Evolutionary conservation across 257 asterid species (phyloP), one percentile per base, ranked within the genome.

Genomic region (Forsythia suspensa): DNA sequence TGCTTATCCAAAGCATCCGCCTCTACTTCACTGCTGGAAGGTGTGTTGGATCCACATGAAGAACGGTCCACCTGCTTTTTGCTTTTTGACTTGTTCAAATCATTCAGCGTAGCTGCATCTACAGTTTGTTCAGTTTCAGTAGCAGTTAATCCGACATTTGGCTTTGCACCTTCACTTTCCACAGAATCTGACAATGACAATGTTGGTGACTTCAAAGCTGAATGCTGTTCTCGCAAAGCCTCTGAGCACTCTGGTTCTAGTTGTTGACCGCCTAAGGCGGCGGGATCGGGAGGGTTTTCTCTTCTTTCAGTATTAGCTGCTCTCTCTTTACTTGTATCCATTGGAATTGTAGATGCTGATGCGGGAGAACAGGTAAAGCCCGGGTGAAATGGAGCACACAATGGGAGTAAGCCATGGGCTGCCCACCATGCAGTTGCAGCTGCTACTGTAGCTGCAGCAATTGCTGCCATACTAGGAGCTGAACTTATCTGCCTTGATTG

Each of bases 341-440:
- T 78, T 73, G 90, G 95, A 44, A 82, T 75, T 81, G 84, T 83
- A 68, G 92, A 82, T 42, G 82, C 84, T 42, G 93, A 82, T 46
- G 88, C 79, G 57, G 97, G 89, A 82, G 88, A 83, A 74, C 84
- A 82, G 77, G 89, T 85, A 77, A 90, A 87, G 73, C 91, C 89
- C 80, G 91, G 88, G 71, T 88, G 91, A 86, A 86, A 84, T 8
- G 96, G 98, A 84, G 94, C 83, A 84, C 94, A 93, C 77, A 91
- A 73, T 70, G 99, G 99, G 78, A 95, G 91, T 77, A 95, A 88
- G 63, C 99, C 98, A 80, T 93, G 90, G 79, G 98, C 97, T 4
- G 98, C 89, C 99, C 99, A 95, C 99, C 99, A 95, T 63, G 99
- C 91, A 52, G 96, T 89, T 77, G 99, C 99, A 74, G 98, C 97